Evolutionary conservation across 345 rosid genomes (phyloP), one percentile per base, ranked within the genome.

Genomic region (Rubroshorea leprosula): DNA sequence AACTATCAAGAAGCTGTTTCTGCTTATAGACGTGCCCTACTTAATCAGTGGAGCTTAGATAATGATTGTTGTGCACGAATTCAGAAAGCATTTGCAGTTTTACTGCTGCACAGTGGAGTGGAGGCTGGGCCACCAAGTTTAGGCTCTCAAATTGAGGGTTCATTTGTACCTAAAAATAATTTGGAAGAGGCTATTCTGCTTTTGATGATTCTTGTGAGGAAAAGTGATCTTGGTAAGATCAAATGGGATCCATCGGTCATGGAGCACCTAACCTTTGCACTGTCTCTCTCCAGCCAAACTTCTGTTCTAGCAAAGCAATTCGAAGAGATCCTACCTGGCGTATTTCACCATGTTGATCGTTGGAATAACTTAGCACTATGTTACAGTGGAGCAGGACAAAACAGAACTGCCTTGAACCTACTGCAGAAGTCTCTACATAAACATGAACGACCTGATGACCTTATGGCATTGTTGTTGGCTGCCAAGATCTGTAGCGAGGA

Each of bases 141-240:
- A 64, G 86, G 80, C 48, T 73, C 78, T 57, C 97, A 89, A 69
- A 50, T 76, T 6, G 93, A 92, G 14, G 93, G 96, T 54, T 79
- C 95, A 0, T 89, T 72, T 72, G 73, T 86, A 38, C 97, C 98
- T 8, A 86, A 80, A 68, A 81, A 84, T 68, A 89, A 92, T 78
- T 62, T 92, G 65, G 98, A 92, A 76, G 96, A 92, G 78, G 89
- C 95, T 45, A 75, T 92, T 72, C 82, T 92, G 56, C 90, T 92
- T 68, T 79, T 92, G 60, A 77, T 92, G 89, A 82, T 89, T 66
- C 81, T 89, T 31, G 43, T 86, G 56, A 73, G 78, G 78, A 92
- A 89, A 65, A 70, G 70, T 59, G 62, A 67, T 75, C 83, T 74
- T 12, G 87, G 95, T 20, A 76, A 80, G 64, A 76, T 68, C 23